A percentile compares a stretch with the other conserved stretches of the same genome.
These are phyloP conservation scores for Tarenaya hassleriana DNA, from an alignment of 345 rosid genomes.

Conservation along the genomic window DNA sequence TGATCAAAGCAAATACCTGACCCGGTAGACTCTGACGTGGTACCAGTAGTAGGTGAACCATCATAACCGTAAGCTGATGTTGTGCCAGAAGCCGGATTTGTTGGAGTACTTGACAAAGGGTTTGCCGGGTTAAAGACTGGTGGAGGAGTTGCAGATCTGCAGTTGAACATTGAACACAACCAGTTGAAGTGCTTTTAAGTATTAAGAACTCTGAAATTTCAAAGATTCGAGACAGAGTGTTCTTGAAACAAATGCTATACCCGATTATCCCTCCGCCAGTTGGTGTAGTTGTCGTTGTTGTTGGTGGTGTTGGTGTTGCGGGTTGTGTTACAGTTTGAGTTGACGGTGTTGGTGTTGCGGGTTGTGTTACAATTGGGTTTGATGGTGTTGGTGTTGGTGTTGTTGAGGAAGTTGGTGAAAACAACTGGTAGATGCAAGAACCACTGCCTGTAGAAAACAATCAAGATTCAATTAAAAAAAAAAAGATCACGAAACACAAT, in stretches of 20 bases:
- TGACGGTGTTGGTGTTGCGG: conserved; percentile 31
- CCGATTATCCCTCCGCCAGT: conserved; percentile 38
- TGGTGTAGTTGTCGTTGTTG: conserved; percentile 40
- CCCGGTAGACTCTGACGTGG: conserved; percentile 23
- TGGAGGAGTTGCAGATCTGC: conserved; percentile 32
- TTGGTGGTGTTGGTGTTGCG: conserved; percentile 21
- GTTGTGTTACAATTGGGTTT: conserved; percentile 27
- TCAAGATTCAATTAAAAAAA: neutral
- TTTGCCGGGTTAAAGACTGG: conserved; percentile 28
- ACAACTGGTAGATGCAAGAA: conserved; percentile 62
- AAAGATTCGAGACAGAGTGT: neutral
- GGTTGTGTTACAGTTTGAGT: conserved; percentile 32
- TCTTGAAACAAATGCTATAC: conserved; percentile 26
- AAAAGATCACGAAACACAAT: neutral
- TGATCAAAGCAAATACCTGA: conserved; percentile 18
- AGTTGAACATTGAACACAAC: neutral
- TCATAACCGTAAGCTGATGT: conserved; percentile 26
- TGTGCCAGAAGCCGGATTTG: conserved; percentile 24
- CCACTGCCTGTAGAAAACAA: conserved; percentile 56
- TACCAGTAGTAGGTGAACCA: conserved; percentile 28
- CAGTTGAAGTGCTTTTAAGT: neutral
- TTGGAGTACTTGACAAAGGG: conserved; percentile 22
- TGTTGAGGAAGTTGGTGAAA: conserved; percentile 44
- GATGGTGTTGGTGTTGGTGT: conserved; percentile 36
- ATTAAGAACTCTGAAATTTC: neutral